A percentile compares a stretch with the other conserved stretches of the same genome.
Conservation (phyloP, 2,329 filamentous ascomycete genomes). For the Ceratocystis alfenasii region DNA sequence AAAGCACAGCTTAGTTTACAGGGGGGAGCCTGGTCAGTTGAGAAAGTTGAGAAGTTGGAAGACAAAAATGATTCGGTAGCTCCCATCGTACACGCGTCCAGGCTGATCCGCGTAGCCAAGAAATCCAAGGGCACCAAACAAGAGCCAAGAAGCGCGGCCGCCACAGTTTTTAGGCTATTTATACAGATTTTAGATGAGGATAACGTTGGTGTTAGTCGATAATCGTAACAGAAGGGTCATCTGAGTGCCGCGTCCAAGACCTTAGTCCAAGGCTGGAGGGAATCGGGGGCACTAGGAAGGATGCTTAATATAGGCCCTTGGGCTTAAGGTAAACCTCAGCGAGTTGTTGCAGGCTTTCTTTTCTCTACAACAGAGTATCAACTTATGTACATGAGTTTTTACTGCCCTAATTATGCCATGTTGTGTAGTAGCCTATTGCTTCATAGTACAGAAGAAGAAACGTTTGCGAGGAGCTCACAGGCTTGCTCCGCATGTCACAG, state of each 20-base stretch:
- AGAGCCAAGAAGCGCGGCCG: background rate
- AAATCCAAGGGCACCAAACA: background rate
- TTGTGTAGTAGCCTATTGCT: background rate
- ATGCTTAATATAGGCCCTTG: slow-evolving; percentile 5
- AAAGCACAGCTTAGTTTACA: background rate
- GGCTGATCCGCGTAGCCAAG: slow-evolving; percentile 6
- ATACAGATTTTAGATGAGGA: background rate
- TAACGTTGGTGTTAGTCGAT: background rate
- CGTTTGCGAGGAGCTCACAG: background rate
- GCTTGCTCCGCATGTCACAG: background rate
- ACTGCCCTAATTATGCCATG: background rate
- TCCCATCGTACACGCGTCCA: background rate
- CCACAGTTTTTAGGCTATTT: background rate
- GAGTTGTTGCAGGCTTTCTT: background rate
- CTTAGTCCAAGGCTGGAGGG: background rate
- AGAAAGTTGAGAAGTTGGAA: background rate
- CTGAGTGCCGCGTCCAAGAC: background rate
- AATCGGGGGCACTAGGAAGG: background rate
- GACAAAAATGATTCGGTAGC: background rate
- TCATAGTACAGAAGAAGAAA: background rate
- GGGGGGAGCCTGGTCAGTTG: background rate
- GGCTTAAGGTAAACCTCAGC: background rate
- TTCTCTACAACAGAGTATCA: background rate
- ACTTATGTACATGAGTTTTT: background rate
- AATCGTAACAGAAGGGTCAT: background rate